A percentile compares a stretch with the other conserved stretches of the same genome.
These are phyloP conservation scores for Tricholomella constricta DNA, from an alignment of 768 basidiomycete species.

Conservation along the genomic window DNA sequence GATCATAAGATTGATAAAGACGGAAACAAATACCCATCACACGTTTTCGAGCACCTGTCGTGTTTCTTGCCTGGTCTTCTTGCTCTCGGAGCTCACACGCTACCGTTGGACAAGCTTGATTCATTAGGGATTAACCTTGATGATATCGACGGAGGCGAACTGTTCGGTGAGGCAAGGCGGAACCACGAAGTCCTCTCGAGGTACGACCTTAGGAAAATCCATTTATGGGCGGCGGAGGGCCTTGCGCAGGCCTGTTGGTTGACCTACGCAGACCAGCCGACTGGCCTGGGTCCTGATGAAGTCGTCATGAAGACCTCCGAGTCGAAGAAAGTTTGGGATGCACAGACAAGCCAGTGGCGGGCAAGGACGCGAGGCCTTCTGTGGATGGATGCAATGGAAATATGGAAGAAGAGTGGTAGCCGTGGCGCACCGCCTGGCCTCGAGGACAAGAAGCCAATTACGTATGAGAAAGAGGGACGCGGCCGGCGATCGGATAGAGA, in stretches of 20 bases:
- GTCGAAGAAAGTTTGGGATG: constrained; percentile 20
- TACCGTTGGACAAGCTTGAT: constrained; percentile 56
- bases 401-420: constrained; percentile 49
- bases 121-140: constrained; percentile 47
- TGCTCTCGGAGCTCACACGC: constrained; percentile 66
- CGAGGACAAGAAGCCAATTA: constrained; percentile 41
- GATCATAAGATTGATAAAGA: constrained; percentile 39
- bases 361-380: constrained; percentile 21
- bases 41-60: constrained; percentile 70
- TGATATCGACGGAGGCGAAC: constrained; percentile 39
- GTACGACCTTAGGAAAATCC: constrained; percentile 61
- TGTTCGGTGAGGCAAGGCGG: constrained; percentile 36
- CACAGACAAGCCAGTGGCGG: constrained; percentile 20
- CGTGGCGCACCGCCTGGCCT: constrained; percentile 56
- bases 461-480: constrained; percentile 28
- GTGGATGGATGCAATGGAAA: constrained; percentile 53
- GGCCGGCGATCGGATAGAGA: constrained; percentile 44
- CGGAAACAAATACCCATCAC: constrained; percentile 38
- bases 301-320: constrained; percentile 38
- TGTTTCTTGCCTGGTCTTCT: constrained; percentile 80
- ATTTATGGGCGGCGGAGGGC: constrained; percentile 77
- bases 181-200: constrained; percentile 38
- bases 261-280: constrained; percentile 69
- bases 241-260: constrained; percentile 72
- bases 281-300: constrained; percentile 70